Conservation (phyloP, 2,329 filamentous ascomycete species). For the Anthostomella pinea region DNA sequence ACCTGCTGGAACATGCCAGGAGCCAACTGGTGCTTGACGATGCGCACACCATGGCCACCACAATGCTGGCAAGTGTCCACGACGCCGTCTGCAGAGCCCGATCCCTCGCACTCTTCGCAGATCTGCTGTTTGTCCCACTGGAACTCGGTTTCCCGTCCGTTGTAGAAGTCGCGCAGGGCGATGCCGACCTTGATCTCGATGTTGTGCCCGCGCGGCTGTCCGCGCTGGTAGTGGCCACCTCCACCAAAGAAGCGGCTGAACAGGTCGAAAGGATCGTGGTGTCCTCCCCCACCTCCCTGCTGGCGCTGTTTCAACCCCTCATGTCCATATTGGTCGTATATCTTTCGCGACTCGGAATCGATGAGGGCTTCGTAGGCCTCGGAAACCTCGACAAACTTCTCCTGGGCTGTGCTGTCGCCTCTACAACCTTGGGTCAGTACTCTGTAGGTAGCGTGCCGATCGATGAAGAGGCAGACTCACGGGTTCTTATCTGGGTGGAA, state of each 20-base stretch:
- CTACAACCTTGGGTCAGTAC: too few relatives aligned
- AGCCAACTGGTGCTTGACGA: conserved; percentile 88
- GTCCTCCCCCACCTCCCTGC: conserved; percentile 59
- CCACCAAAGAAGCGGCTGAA: conserved; percentile 97
- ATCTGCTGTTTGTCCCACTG: conserved; percentile 92
- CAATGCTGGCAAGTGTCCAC: conserved; percentile 80
- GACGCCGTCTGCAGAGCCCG: conserved; percentile 76
- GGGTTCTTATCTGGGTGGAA: conserved; percentile 98
- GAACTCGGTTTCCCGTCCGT: conserved; percentile 81
- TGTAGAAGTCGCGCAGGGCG: conserved; percentile 88
- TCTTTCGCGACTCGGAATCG: conserved; percentile 72
- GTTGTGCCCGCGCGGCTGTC: conserved; percentile 78
- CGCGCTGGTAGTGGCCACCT: conserved; percentile 72
- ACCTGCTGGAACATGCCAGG: conserved; percentile 99
- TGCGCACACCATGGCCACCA: conserved; percentile 74
- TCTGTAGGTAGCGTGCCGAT: too few relatives aligned
- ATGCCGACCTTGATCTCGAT: conserved; percentile 82
- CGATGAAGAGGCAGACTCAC: too few relatives aligned
- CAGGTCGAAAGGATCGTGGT: conserved; percentile 90
- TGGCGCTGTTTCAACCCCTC: conserved; percentile 84
- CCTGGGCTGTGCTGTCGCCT: conserved; percentile 72
- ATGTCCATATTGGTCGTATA: conserved; percentile 93
- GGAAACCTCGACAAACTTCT: conserved; percentile 90
- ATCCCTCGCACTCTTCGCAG: conserved; percentile 86
- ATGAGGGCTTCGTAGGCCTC: conserved; percentile 94